Base-by-base conservation (phyloP, 805 yeast species). In the Candida sonorensis region DNA sequence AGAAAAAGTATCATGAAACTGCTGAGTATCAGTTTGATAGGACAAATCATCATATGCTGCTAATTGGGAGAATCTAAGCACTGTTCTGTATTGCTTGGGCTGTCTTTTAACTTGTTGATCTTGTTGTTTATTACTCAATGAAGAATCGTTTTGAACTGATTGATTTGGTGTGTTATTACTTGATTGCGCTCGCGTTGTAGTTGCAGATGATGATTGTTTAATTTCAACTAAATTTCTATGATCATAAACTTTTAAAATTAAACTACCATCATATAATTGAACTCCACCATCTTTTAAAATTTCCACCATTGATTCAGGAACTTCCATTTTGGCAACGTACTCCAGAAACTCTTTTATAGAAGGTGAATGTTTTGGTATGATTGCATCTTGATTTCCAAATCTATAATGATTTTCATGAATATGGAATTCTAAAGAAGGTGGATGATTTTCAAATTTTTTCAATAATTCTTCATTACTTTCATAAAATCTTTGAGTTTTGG, bases 331-430 rank as follows among this genome's bases (percentile, higher is more conserved):
- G 11, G 87, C 79, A 9, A 90, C 81, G 49, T 77, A 82, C 42
- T 79, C 77, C 38, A 90, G 61, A 47, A 92, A 92, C 41, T 79
- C 83, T 52, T 79, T 81, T 30, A 85, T 73, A 51, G 83, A 72
- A 11, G 85, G 81, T 38, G 84, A 82, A 46, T 72, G 72, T 50
- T 81, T 81, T 6, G 95, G 87, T 25, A 92, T 81, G 30, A 83
- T 72, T 7, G 94, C 86, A 46, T 88, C 97, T 50, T 69, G 90
- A 42, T 83, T 84, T 41, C 94, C 94, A 62, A 90, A 88, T 39
- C 94, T 72, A 55, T 78, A 90, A 58, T 88, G 95, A 35, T 85
- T 86, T 46, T 86, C 92, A 57, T 84, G 88, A 16, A 90, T 86
- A 50, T 90, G 97, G 48, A 90, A 79, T 42, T 78, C 94, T 37